phyloP scores from a whole-genome alignment of 176 grass and related monocot genomes.

The Eragrostis nindensis region DNA sequence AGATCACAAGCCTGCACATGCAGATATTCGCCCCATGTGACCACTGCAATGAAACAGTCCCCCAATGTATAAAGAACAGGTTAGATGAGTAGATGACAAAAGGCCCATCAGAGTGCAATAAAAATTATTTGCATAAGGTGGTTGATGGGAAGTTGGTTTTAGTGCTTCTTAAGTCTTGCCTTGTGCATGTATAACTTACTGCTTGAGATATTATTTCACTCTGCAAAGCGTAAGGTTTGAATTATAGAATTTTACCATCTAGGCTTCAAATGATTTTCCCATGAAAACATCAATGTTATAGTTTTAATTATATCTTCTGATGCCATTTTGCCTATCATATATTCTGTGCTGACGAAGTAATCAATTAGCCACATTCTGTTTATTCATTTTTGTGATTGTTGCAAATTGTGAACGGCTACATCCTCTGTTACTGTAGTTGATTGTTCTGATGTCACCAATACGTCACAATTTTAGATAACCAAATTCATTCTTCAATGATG shows the following conservation, averaged over 20 bases:
- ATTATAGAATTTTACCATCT: neutral
- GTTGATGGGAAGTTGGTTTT: neutral
- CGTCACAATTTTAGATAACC: conserved; percentile 2
- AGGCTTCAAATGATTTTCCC: neutral
- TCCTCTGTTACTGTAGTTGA: neutral
- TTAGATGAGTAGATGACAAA: conserved; percentile 27
- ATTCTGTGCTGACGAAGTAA: neutral
- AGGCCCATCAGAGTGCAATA: neutral
- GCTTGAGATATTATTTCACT: neutral
- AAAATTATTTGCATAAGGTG: conserved; percentile 10
- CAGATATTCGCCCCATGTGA: conserved; percentile 18
- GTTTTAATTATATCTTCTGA: neutral
- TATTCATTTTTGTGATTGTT: neutral
- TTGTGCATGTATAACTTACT: neutral
- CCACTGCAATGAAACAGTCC: conserved; percentile 1
- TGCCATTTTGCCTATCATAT: neutral
- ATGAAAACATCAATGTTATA: neutral
- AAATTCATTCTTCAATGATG: neutral
- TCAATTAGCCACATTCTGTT: neutral
- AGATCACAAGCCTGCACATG: conserved; percentile 21
- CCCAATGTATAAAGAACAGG: conserved; percentile 1
- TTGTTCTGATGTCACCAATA: neutral
- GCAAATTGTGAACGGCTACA: neutral
- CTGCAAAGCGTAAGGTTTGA: neutral
- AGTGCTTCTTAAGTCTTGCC: neutral